Evolutionary conservation across 768 basidiomycete species (phyloP).

Genomic region (Suillus tomentosus): DNA sequence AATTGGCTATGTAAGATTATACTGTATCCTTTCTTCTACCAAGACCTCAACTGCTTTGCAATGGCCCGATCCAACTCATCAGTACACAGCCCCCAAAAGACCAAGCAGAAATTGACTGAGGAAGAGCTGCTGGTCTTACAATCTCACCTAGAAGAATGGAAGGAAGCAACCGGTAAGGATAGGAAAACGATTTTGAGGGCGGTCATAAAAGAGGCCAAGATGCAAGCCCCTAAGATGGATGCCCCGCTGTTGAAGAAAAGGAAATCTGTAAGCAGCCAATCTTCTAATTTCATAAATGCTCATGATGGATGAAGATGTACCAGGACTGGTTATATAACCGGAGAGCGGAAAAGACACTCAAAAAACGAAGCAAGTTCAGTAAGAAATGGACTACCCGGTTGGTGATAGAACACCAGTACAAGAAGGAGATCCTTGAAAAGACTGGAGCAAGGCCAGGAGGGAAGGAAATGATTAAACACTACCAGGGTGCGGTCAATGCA

Average conservation of each 20-base stretch:
- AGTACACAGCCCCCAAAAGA: too few relatives aligned
- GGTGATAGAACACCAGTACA: too few relatives aligned
- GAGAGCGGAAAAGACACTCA: neutral
- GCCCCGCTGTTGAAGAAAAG: neutral
- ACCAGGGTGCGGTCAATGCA: neutral
- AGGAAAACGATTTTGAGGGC: neutral
- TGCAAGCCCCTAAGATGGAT: neutral
- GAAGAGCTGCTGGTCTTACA: too few relatives aligned
- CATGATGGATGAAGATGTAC: neutral
- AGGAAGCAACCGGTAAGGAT: too few relatives aligned
- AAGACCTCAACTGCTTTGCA: too few relatives aligned
- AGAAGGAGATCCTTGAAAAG: too few relatives aligned
- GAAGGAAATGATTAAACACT: neutral
- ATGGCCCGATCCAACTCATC: too few relatives aligned
- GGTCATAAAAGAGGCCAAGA: neutral
- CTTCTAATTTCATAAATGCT: neutral
- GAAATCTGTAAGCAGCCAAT: neutral
- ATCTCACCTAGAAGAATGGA: too few relatives aligned
- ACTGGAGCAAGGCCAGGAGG: neutral
- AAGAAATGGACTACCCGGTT: neutral
- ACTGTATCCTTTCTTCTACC: too few relatives aligned
- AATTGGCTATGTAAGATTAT: too few relatives aligned
- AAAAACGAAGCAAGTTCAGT: neutral
- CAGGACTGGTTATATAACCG: constrained; percentile 2
- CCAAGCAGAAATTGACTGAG: too few relatives aligned